A percentile compares a stretch with the other conserved stretches of the same genome.
Conservation (phyloP, 768 basidiomycete genomes). For the Lactarius sanguifluus region DNA sequence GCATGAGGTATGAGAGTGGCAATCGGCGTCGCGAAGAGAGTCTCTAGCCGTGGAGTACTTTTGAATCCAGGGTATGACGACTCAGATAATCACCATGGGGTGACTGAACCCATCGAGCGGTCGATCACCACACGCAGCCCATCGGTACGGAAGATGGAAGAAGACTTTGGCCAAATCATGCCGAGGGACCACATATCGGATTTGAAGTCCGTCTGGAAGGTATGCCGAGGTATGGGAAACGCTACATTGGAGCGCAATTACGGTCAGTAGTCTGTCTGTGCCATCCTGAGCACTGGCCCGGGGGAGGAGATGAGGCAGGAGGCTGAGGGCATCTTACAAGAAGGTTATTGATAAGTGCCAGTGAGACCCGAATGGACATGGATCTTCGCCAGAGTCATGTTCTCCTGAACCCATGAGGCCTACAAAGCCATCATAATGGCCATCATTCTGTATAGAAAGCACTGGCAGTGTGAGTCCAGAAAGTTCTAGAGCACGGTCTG, state of each 20-base stretch:
- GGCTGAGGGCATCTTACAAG: slow-evolving; percentile 42
- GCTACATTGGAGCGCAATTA: slow-evolving; percentile 36
- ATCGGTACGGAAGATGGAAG: slow-evolving; percentile 80
- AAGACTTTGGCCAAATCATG: slow-evolving; percentile 90
- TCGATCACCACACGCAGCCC: slow-evolving; percentile 61
- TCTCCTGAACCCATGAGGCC: too few species aligned
- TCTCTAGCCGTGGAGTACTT: slow-evolving; percentile 49
- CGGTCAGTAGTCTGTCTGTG: slow-evolving; percentile 37
- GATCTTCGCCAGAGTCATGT: too few species aligned
- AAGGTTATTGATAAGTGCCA: neutral
- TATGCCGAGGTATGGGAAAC: slow-evolving; percentile 60
- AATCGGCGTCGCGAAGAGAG: slow-evolving; percentile 69
- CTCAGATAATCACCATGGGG: too few species aligned
- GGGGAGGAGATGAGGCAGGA: slow-evolving; percentile 41
- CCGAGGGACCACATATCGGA: slow-evolving; percentile 97
- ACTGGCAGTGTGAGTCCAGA: too few species aligned
- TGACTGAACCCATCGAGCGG: slow-evolving; percentile 9
- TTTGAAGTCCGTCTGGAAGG: slow-evolving; percentile 77
- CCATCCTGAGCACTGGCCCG: slow-evolving; percentile 34
- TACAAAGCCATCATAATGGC: slow-evolving; percentile 27
- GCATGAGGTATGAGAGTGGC: slow-evolving; percentile 64
- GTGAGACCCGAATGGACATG: too few species aligned
- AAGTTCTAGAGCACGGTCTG: neutral
- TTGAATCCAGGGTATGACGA: slow-evolving; percentile 73
- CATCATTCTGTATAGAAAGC: too few species aligned